Conservation (phyloP, 75 land plant species). For the Azolla pinnata region DNA sequence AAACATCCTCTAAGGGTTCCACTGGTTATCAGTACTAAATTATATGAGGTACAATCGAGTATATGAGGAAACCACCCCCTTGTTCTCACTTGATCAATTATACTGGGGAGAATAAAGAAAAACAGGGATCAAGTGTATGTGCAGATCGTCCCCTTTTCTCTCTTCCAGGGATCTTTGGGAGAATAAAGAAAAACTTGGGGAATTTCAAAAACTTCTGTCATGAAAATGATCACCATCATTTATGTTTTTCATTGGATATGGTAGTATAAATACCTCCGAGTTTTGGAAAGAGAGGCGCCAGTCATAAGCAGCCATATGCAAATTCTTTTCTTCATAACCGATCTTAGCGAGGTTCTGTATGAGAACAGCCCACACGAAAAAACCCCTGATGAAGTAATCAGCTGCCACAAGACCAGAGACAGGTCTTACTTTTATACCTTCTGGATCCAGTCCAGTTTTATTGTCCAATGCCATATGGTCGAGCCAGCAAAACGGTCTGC, state of each 20-base stretch:
- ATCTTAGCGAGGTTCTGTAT: slow-evolving; percentile 85
- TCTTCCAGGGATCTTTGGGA: too few species aligned
- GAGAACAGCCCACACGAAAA: slow-evolving; percentile 91
- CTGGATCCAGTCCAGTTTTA: slow-evolving; percentile 70
- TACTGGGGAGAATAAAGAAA: too few species aligned
- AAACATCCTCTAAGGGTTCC: too few species aligned
- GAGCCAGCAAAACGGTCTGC: slow-evolving; percentile 73
- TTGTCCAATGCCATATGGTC: slow-evolving; percentile 70
- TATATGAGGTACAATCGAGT: too few species aligned
- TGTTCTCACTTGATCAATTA: too few species aligned
- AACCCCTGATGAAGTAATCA: slow-evolving; percentile 86
- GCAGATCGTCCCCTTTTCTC: too few species aligned
- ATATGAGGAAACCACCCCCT: too few species aligned
- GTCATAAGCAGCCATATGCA: slow-evolving; percentile 97
- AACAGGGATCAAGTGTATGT: too few species aligned
- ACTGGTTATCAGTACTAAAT: too few species aligned
- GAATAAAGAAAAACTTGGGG: background rate
- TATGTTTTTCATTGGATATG: background rate
- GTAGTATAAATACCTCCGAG: slow-evolving; percentile 56
- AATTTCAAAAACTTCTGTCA: background rate
- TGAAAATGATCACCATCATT: too few species aligned
- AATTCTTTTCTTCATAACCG: slow-evolving; percentile 86
- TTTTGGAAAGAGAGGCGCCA: slow-evolving; percentile 93
- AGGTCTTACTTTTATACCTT: slow-evolving; percentile 67
- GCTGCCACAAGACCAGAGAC: slow-evolving; percentile 93